Evolutionary conservation across 768 basidiomycete species (phyloP), one percentile per base, ranked within the genome.

Genomic region (Tephrocybe sp.): DNA sequence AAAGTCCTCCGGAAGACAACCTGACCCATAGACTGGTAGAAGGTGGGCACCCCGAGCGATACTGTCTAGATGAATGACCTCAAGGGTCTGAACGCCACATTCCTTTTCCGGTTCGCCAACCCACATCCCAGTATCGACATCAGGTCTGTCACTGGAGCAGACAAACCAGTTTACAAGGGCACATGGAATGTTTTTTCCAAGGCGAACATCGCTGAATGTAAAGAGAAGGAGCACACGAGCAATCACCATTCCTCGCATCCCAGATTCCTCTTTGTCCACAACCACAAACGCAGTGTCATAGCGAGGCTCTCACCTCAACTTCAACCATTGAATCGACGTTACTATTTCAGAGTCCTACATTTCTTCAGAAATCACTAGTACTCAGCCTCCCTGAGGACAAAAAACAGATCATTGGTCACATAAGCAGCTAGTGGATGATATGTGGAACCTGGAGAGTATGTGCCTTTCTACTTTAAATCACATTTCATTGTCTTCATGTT

Each of bases 41-140:
- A 68, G 55, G 51, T 71, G 67, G 0, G 62, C 57, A 0, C 57
- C 62, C 15, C 67, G 54, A 12, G 57, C 60, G 36, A 69, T 61
- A 18, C 43, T 52, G n/a, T 67, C 56, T 3, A 67, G 30, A 16
- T 51, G 46, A 13, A 53, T 25, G 28, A 53, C 39, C n/a, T n/a
- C 41, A 22, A 55, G 13, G n/a, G 37, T 69, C 63, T 7, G 37
- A 50, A 21, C 11, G 16, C 44, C 40, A 25, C 9, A 13, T 22
- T 13, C 26, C 2, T 54, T 4, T 13, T 69, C 63, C 1, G 49
- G 56, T 42, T 60, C 42, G 0, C 69, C 64, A 0, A 55, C 48
- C 67, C 66, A 69, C 66, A 71, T 65, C 1, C 69, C 65, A 2
- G 67, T 69, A 16, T 59, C 56, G 0, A 30, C 26, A 50, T 69